Base-by-base conservation (phyloP, 352 stramenopile species). In the Phytophthora hibernalis region DNA sequence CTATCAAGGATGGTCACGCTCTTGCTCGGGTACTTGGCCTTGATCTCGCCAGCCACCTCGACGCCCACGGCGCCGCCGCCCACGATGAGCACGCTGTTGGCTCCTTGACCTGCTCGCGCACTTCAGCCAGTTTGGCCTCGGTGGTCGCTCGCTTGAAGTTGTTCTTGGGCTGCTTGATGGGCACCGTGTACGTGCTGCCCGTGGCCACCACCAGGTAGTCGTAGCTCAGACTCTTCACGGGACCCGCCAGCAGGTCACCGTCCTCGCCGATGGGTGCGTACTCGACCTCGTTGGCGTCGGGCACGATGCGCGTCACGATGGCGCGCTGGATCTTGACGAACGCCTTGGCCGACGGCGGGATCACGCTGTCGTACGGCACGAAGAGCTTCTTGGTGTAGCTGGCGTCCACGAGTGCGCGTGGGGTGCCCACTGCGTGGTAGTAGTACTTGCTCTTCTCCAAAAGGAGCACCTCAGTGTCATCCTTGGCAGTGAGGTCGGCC, bases 121-220 rank as follows among this genome's bases (percentile, higher is more conserved):
- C 70, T 54, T 84, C 61, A 13, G 60, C 45, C 16, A 90, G 54
- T 61, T 76, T 76, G 5, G 16, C 15, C 40, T 87, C 76, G 8
- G 68, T 77, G 37, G 56, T 56, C 26, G 58, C 30, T 18, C 70
- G 72, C 42, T 71, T 71, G 54, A 70, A 79, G 65, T 78, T 65
- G 61, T 68, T 67, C 47, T 65, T 65, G 38, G 55, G 68, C 22
- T 72, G 76, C 48, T 90, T 91, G 63, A 89, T 82, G 2, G 83
- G 83, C 45, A 74, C 65, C 4, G 79, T 68, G 77, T 90, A 89
- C 49, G 69, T 86, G 65, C 72, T 85, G 12, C 79, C 79, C 0
- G 81, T 91, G 18, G 83, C 83, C 26, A 91, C 49, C 28, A 91
- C 70, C 7, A 90, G 62, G 52, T 85, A 90, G 75, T 89, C 80